A percentile compares a stretch with the other conserved stretches of the same genome.
Evolutionary conservation across 306 rosid genomes (phyloP).

Genomic region (Cucurbita moschata): DNA sequence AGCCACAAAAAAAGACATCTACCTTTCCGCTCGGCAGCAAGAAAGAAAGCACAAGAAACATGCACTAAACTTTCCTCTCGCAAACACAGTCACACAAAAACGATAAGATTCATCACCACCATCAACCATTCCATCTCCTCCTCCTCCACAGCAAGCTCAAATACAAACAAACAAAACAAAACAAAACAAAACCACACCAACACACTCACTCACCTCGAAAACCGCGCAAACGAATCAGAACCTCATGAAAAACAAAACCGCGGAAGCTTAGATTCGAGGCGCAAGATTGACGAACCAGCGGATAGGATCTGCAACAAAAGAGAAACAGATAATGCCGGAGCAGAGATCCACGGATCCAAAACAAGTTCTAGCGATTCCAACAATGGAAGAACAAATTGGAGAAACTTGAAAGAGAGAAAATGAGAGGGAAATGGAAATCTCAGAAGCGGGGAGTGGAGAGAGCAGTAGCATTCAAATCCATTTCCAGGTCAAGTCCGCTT

Average conservation of each 20-base stretch:
- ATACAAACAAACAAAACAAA: background rate
- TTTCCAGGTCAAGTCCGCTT: conserved; percentile 14
- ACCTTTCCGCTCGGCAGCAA: background rate
- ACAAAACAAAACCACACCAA: background rate
- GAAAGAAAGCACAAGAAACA: background rate
- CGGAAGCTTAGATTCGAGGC: background rate
- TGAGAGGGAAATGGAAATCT: conserved; percentile 1
- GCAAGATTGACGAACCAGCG: background rate
- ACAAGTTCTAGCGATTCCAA: background rate
- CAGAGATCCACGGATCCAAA: conserved; percentile 3
- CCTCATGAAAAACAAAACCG: background rate
- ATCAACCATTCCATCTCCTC: background rate
- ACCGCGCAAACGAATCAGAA: conserved; percentile 4
- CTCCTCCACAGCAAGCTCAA: background rate
- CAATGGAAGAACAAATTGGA: background rate
- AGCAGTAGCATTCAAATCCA: conserved; percentile 10
- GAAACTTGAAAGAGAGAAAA: background rate
- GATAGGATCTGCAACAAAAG: conserved; percentile 6
- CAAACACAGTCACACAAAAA: background rate
- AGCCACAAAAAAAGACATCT: background rate
- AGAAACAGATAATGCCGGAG: background rate
- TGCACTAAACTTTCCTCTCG: background rate
- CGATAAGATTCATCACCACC: background rate
- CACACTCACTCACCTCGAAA: background rate
- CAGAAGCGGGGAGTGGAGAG: conserved; percentile 4